Evolutionary conservation across 768 basidiomycete genomes (phyloP).

Genomic region (Boletus barrowsii): DNA sequence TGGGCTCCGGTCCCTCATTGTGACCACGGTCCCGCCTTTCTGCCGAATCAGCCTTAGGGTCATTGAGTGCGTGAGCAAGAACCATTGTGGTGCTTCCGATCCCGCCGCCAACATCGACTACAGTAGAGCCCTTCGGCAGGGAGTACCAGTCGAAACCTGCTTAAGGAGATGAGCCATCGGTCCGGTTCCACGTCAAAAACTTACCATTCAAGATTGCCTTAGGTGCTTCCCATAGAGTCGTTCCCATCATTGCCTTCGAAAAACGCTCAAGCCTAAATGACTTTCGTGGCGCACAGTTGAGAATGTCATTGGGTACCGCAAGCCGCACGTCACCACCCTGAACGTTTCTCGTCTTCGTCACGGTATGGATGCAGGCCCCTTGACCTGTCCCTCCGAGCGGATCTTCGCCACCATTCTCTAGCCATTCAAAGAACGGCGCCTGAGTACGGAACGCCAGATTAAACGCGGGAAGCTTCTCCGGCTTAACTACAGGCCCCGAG

Average conservation of each 20-base stretch:
- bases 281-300: slow-evolving; percentile 25
- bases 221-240: slow-evolving; percentile 67
- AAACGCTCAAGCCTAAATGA: slow-evolving; percentile 62
- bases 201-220: slow-evolving; percentile 55
- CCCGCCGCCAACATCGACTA: slow-evolving; percentile 72
- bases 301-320: neutral
- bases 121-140: slow-evolving; percentile 46
- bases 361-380: slow-evolving; percentile 9
- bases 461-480: slow-evolving; percentile 49
- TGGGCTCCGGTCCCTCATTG: neutral
- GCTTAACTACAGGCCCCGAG: neutral
- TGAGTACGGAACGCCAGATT: slow-evolving; percentile 62
- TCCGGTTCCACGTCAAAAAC: slow-evolving; percentile 5
- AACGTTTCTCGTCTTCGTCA: neutral
- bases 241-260: slow-evolving; percentile 73
- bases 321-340: neutral
- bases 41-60: neutral
- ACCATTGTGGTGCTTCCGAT: slow-evolving; percentile 53
- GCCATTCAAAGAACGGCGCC: slow-evolving; percentile 67
- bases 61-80: slow-evolving; percentile 38
- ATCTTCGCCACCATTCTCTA: slow-evolving; percentile 53
- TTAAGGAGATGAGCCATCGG: neutral
- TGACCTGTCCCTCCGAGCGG: slow-evolving; percentile 22
- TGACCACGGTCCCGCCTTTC: neutral
- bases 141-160: slow-evolving; percentile 59